Conservation (phyloP, 1,284 basidiomycete genomes). For the Singerocomus inundabilis region DNA sequence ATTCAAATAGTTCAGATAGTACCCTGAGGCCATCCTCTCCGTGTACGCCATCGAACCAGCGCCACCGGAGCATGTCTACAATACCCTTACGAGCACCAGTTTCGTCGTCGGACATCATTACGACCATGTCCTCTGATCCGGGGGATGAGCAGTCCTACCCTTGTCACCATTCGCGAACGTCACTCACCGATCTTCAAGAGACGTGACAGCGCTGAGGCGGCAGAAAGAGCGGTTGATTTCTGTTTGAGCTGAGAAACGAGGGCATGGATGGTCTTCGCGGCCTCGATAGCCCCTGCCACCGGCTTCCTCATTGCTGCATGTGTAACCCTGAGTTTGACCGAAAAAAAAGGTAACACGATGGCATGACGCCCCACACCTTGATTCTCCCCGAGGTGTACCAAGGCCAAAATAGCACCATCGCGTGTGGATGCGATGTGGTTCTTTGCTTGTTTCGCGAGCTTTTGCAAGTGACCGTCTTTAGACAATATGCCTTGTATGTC, state of each 20-base stretch:
- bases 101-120: constrained; percentile 10
- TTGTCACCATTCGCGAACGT: background rate
- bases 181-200: constrained; percentile 23
- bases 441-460: constrained; percentile 19
- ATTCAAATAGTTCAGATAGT: constrained; percentile 17
- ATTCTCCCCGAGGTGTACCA: constrained; percentile 15
- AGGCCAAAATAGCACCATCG: constrained; percentile 21
- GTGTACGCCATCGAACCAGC: constrained; percentile 29
- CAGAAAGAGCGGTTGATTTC: constrained; percentile 20
- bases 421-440: constrained; percentile 6
- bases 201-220: constrained; percentile 19
- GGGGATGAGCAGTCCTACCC: background rate
- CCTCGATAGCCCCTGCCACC: constrained; percentile 18
- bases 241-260: constrained; percentile 19
- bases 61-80: constrained; percentile 23
- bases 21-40: constrained; percentile 29
- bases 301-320: background rate
- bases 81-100: constrained; percentile 8
- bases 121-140: constrained; percentile 18
- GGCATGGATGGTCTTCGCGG: constrained; percentile 13
- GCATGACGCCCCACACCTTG: constrained; percentile 6
- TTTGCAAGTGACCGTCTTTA: constrained; percentile 8
- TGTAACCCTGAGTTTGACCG: background rate
- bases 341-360: background rate
- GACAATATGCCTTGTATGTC: constrained; percentile 12